phyloP scores from a whole-genome alignment of 2,329 filamentous ascomycete species.

The Cordyceps cicadae region DNA sequence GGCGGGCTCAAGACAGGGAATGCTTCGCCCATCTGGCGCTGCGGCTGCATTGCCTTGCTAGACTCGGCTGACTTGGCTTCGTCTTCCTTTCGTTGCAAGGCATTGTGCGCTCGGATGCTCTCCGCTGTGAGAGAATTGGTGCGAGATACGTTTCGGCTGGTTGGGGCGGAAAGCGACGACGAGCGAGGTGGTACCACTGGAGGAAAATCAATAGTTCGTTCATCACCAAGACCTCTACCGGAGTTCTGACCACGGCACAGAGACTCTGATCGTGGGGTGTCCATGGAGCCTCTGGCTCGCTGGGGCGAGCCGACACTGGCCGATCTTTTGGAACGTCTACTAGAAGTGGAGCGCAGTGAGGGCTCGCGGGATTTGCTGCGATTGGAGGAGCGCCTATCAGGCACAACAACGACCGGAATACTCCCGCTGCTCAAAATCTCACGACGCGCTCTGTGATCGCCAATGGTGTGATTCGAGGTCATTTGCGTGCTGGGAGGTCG shows the following conservation, averaged over 20 bases:
- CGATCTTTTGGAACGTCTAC: slow-evolving; percentile 45
- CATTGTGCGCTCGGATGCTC: slow-evolving; percentile 49
- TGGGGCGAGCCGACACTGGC: slow-evolving; percentile 42
- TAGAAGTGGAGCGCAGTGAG: slow-evolving; percentile 54
- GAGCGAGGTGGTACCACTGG: slow-evolving; percentile 48
- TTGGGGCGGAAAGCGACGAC: slow-evolving; percentile 55
- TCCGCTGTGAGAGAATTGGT: slow-evolving; percentile 49
- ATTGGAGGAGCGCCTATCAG: slow-evolving; percentile 47
- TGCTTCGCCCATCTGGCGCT: slow-evolving; percentile 17
- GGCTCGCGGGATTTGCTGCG: slow-evolving; percentile 44
- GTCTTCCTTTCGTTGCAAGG: slow-evolving; percentile 21
- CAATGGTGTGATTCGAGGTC: slow-evolving; percentile 19
- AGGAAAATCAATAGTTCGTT: slow-evolving; percentile 52
- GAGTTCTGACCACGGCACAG: neutral
- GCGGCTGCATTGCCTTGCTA: neutral
- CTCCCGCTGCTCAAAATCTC: slow-evolving; percentile 52
- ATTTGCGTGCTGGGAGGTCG: slow-evolving; percentile 37
- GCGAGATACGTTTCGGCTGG: slow-evolving; percentile 48
- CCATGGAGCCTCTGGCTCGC: slow-evolving; percentile 16
- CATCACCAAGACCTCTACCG: slow-evolving; percentile 21
- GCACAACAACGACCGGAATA: slow-evolving; percentile 56
- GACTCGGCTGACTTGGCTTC: slow-evolving; percentile 17
- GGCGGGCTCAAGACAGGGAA: neutral
- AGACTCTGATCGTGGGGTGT: neutral
- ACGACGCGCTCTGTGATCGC: slow-evolving; percentile 42